A percentile compares a stretch with the other conserved stretches of the same genome.
phyloP scores from a whole-genome alignment of 495 filamentous ascomycete species.

The Hypomontagnella submonticulosa region DNA sequence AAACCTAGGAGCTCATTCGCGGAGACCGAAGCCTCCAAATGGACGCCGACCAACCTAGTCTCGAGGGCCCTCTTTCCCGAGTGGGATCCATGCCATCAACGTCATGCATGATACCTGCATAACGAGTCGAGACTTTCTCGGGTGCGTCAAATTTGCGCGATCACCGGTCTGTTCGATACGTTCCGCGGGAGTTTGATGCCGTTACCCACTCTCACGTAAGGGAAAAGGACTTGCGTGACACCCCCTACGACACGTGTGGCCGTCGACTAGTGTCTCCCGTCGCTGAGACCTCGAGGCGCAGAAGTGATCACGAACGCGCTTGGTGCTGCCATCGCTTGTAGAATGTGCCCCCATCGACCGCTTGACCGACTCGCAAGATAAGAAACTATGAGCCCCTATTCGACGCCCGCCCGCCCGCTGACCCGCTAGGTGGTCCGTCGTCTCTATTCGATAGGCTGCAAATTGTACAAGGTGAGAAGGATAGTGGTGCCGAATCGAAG shows the following conservation, averaged over 20 bases:
- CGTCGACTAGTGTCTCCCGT: constrained; percentile 6
- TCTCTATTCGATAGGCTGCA: constrained; percentile 10
- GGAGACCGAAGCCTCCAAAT: constrained; percentile 28
- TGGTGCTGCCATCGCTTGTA: constrained; percentile 16
- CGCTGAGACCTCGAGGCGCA: constrained; percentile 20
- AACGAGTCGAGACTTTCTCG: constrained; percentile 25
- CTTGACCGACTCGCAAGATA: constrained; percentile 40
- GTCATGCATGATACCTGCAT: constrained; percentile 42
- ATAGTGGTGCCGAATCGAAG: constrained; percentile 25
- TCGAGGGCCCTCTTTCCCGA: constrained; percentile 19
- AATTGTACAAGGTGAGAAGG: constrained; percentile 34
- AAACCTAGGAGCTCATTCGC: constrained; percentile 32
- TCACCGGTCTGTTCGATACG: constrained; percentile 20
- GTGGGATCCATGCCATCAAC: constrained; percentile 40
- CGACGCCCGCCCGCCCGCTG: constrained; percentile 22
- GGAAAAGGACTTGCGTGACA: constrained; percentile 27
- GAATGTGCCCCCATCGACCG: constrained; percentile 20
- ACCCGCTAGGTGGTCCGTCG: constrained; percentile 33
- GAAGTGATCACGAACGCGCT: constrained; percentile 10
- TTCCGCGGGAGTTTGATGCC: constrained; percentile 12
- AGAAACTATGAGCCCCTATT: constrained; percentile 34
- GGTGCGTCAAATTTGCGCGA: constrained; percentile 27
- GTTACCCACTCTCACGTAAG: constrained; percentile 38
- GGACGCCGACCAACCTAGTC: constrained; percentile 21
- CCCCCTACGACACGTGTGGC: constrained; percentile 14